Conservation (phyloP, 2,329 filamentous ascomycete genomes). For the Aspergillus costaricaensis region DNA sequence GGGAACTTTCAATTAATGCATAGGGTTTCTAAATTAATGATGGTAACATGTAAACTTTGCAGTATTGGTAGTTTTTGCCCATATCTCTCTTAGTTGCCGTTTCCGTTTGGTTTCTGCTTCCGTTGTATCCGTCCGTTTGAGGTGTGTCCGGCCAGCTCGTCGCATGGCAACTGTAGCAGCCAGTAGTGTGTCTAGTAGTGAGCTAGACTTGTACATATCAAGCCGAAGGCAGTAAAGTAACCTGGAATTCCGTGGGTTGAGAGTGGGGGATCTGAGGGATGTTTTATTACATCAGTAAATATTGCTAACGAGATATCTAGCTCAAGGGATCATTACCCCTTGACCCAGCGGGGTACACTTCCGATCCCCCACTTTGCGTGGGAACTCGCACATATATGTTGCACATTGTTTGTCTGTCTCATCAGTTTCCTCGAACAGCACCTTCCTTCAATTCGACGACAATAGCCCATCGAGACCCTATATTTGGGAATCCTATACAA, state of each 20-base stretch:
- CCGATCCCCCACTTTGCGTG: neutral
- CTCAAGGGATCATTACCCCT: neutral
- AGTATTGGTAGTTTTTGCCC: neutral
- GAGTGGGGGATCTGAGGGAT: neutral
- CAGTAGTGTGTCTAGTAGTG: no score
- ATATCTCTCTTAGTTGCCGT: no score
- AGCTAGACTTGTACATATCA: no score
- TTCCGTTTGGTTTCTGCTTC: neutral
- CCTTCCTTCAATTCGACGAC: no score
- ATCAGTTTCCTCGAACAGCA: neutral
- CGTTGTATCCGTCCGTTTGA: neutral
- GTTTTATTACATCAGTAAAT: neutral
- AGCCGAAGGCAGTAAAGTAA: no score
- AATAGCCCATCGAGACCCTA: neutral
- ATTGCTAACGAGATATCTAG: neutral
- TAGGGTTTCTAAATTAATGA: slow-evolving; percentile 9
- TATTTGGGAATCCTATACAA: neutral
- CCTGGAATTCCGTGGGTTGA: no score
- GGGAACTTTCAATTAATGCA: neutral
- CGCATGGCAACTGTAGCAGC: neutral
- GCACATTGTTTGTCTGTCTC: neutral
- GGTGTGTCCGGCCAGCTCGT: neutral
- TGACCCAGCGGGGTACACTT: neutral
- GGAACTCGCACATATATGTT: neutral
- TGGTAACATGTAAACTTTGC: slow-evolving; percentile 7